phyloP scores from a whole-genome alignment of 164 flowering plant species.

The Nymphaea colorata region DNA sequence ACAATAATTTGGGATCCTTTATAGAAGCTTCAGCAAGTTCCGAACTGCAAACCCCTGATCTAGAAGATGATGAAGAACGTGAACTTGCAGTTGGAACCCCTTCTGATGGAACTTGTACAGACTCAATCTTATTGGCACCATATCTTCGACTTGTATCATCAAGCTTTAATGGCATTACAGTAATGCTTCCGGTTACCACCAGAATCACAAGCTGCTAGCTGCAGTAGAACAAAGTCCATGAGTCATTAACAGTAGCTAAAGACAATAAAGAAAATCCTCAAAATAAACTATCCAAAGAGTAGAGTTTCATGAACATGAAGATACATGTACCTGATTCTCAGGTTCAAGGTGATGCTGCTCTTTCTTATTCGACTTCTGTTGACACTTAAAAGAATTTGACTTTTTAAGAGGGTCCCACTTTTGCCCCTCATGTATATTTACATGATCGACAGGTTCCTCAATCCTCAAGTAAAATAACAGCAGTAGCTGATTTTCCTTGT shows the following conservation, averaged over 20 bases:
- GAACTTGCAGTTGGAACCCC: constrained; percentile 9
- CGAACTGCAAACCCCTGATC: constrained; percentile 6
- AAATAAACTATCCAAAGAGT: background rate
- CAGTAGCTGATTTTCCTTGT: constrained; percentile 8
- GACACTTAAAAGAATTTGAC: constrained; percentile 44
- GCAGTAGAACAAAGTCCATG: constrained; percentile 7
- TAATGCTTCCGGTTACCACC: constrained; percentile 2
- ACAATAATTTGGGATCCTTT: constrained; percentile 12
- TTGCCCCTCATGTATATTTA: constrained; percentile 16
- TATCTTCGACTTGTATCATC: constrained; percentile 2
- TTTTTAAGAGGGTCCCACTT: constrained; percentile 25
- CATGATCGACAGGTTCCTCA: constrained; percentile 21
- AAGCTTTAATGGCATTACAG: background rate
- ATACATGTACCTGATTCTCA: constrained; percentile 34
- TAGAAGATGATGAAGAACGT: constrained; percentile 8
- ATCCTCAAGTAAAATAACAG: constrained; percentile 19
- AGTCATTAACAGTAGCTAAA: background rate
- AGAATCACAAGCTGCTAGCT: constrained; percentile 11
- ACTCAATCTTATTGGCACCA: constrained; percentile 3
- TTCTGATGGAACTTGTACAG: constrained; percentile 5
- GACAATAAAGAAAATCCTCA: background rate
- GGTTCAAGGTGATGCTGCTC: constrained; percentile 20
- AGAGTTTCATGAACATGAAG: background rate
- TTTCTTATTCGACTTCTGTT: constrained; percentile 30
- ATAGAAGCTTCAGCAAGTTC: constrained; percentile 12